Percentiles rank a stretch among this genome's conserved stretches.
Evolutionary conservation across 495 filamentous ascomycete species (phyloP).

Genomic region (Bacidia gigantensis): DNA sequence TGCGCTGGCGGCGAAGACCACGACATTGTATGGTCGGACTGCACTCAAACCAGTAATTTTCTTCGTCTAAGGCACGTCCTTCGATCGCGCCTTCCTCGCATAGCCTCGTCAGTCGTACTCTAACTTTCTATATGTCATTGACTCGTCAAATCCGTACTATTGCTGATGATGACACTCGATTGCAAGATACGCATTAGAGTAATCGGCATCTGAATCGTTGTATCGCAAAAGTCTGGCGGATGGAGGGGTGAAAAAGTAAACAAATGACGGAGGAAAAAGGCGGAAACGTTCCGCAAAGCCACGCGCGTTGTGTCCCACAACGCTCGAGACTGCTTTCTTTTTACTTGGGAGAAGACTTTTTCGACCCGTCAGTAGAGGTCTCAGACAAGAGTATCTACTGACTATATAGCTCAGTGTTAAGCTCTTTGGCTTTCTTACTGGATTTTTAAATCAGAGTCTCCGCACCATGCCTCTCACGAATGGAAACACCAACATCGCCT

Average conservation of each 20-base stretch:
- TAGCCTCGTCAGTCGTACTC: not conserved
- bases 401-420: slow-evolving; percentile 23
- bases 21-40: slow-evolving; percentile 5
- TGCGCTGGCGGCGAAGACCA: slow-evolving; percentile 9
- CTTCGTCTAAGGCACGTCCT: not conserved
- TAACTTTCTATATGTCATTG: too few relatives aligned
- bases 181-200: too few relatives aligned
- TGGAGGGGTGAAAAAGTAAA: not conserved
- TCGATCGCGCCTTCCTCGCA: not conserved
- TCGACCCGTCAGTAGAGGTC: slow-evolving; percentile 37
- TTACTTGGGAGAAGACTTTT: slow-evolving; percentile 45
- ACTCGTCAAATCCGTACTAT: too few relatives aligned
- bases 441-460: slow-evolving; percentile 13
- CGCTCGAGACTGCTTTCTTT: slow-evolving; percentile 23
- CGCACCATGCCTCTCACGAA: slow-evolving; percentile 62
- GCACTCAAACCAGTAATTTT: not conserved
- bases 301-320: too few relatives aligned
- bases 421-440: slow-evolving; percentile 5
- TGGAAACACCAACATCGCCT: slow-evolving; percentile 36
- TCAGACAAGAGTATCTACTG: slow-evolving; percentile 25
- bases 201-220: too few relatives aligned
- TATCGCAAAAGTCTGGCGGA: too few relatives aligned
- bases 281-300: not conserved
- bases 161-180: too few relatives aligned
- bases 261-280: not conserved